Evolutionary conservation across 805 yeast species (phyloP).

Genomic region (Alloascoidea africana): DNA sequence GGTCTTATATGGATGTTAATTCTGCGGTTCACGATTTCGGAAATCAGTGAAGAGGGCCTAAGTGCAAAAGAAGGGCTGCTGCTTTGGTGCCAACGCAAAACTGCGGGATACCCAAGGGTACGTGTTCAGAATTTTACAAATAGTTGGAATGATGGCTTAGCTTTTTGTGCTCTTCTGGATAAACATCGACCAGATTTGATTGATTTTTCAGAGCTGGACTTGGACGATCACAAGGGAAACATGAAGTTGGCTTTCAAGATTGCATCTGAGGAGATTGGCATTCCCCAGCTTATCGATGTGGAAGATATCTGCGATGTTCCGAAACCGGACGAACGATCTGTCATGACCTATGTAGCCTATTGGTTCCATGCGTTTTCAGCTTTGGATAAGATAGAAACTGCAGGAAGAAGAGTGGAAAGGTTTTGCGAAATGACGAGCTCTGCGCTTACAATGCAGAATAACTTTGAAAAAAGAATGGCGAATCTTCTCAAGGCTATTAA

Average conservation of each 20-base stretch:
- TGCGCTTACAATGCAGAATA: constrained; percentile 16
- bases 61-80: constrained; percentile 27
- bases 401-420: constrained; percentile 20
- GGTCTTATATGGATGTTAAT: constrained; percentile 70
- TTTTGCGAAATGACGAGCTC: constrained; percentile 19
- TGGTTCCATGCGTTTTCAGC: constrained; percentile 35
- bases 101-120: constrained; percentile 21
- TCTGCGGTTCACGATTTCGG: constrained; percentile 21
- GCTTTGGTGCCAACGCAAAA: constrained; percentile 37
- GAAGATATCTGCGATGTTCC: constrained; percentile 31
- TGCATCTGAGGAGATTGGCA: constrained; percentile 29
- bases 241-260: constrained; percentile 22
- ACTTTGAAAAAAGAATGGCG: constrained; percentile 18
- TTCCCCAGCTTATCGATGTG: constrained; percentile 36
- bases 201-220: constrained; percentile 17
- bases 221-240: constrained; percentile 16
- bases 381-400: constrained; percentile 19
- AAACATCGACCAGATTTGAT: constrained; percentile 26
- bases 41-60: constrained; percentile 21
- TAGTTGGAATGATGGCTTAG: constrained; percentile 38
- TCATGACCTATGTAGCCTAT: constrained; percentile 41
- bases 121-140: constrained; percentile 32
- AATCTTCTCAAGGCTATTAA: constrained; percentile 13
- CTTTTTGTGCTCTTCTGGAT: constrained; percentile 31
- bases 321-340: constrained; percentile 44